Conservation (phyloP, 2,329 filamentous ascomycete genomes). For the Pseudocercospora cruenta region DNA sequence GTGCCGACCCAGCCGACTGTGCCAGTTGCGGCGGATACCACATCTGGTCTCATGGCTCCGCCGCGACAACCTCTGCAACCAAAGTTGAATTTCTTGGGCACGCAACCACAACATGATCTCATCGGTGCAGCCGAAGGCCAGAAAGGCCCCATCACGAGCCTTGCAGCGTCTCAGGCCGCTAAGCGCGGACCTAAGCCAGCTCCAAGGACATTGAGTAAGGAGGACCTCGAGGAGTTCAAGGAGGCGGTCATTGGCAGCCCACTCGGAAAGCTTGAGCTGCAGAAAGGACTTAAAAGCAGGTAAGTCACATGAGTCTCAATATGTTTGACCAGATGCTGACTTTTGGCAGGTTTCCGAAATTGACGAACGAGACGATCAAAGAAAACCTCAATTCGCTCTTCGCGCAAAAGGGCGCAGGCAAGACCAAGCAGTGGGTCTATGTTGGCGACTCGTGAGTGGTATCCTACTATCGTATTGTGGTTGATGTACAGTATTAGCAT, state of each 20-base stretch:
- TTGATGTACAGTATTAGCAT: background rate
- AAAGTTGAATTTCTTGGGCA: slow-evolving; percentile 38
- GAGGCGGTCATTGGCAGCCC: slow-evolving; percentile 69
- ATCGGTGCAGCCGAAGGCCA: slow-evolving; percentile 37
- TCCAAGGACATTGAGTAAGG: slow-evolving; percentile 57
- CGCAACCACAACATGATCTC: slow-evolving; percentile 27
- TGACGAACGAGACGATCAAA: slow-evolving; percentile 71
- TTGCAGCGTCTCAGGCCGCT: slow-evolving; percentile 33
- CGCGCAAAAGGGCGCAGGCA: slow-evolving; percentile 63
- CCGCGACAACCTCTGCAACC: slow-evolving; percentile 48
- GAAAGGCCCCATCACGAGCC: slow-evolving; percentile 40
- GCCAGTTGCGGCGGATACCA: slow-evolving; percentile 28
- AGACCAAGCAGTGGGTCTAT: slow-evolving; percentile 66
- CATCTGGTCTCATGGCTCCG: slow-evolving; percentile 39
- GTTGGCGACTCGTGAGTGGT: slow-evolving; percentile 28
- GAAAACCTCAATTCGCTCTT: slow-evolving; percentile 70
- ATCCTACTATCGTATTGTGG: background rate
- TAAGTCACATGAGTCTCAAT: slow-evolving; percentile 37
- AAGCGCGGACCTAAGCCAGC: slow-evolving; percentile 41
- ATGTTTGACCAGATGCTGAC: slow-evolving; percentile 17
- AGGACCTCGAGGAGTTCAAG: slow-evolving; percentile 70
- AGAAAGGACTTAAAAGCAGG: slow-evolving; percentile 75
- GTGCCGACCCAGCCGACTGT: slow-evolving; percentile 30
- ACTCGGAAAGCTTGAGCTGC: slow-evolving; percentile 72
- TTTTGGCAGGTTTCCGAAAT: slow-evolving; percentile 63